Evolutionary conservation across 176 grass and related monocot genomes (phyloP).

Genomic region (Oryza meyeriana): DNA sequence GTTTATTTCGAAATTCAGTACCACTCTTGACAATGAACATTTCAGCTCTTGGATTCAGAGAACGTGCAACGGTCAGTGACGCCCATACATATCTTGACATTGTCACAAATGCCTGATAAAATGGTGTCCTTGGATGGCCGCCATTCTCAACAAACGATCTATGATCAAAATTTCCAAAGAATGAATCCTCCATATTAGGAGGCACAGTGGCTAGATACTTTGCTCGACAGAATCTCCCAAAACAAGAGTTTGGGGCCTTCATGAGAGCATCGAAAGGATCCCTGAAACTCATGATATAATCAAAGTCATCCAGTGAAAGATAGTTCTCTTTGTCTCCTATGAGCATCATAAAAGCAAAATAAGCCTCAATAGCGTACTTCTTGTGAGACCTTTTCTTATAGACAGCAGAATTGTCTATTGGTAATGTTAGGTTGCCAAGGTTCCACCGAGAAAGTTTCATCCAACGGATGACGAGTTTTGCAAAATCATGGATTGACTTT

Average conservation of each 20-base stretch:
- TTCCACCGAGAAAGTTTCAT: constrained; percentile 71
- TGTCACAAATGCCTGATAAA: constrained; percentile 60
- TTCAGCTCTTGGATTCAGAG: constrained; percentile 64
- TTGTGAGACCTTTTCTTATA: constrained; percentile 57
- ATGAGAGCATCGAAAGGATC: constrained; percentile 74
- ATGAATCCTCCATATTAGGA: constrained; percentile 60
- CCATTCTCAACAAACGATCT: constrained; percentile 59
- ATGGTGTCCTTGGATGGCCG: constrained; percentile 80
- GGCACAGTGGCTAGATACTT: constrained; percentile 61
- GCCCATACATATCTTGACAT: constrained; percentile 82
- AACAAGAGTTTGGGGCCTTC: constrained; percentile 49
- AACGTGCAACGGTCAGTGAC: constrained; percentile 43
- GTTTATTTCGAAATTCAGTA: constrained; percentile 42
- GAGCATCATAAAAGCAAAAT: constrained; percentile 66
- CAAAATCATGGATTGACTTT: constrained; percentile 65
- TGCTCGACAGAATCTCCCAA: constrained; percentile 72
- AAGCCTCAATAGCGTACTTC: constrained; percentile 68
- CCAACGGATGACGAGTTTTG: constrained; percentile 50
- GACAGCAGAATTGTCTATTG: constrained; percentile 28
- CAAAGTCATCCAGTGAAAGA: constrained; percentile 44
- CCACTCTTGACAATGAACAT: constrained; percentile 65
- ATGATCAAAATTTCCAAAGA: constrained; percentile 77
- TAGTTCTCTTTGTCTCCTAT: constrained; percentile 12
- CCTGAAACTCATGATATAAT: constrained; percentile 48
- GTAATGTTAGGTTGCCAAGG: constrained; percentile 21